Percentiles rank a stretch among this genome's conserved stretches.
These are phyloP conservation scores for Capsicum chinense DNA, from an alignment of 257 asterid species.

Conservation along the genomic window DNA sequence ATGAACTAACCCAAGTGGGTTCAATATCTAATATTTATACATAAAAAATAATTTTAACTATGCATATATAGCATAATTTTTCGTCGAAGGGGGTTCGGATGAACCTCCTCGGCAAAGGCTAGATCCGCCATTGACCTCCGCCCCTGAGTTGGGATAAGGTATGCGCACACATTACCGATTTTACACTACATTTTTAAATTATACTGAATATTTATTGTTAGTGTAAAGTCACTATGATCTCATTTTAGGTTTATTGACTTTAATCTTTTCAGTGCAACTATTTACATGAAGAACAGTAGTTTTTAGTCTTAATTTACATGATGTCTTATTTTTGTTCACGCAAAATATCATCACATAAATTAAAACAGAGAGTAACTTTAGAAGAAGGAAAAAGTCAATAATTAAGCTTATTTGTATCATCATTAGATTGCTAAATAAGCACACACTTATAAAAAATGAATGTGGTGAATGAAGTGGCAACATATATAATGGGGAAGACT, in stretches of 20 bases:
- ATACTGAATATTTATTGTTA: not conserved
- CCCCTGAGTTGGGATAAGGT: too few species aligned
- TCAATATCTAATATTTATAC: too few species aligned
- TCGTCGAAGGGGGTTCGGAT: too few species aligned
- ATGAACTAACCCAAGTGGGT: too few species aligned
- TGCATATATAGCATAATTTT: too few species aligned
- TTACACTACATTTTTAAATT: too few species aligned
- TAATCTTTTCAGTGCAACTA: not conserved
- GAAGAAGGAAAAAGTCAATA: not conserved
- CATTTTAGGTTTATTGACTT: not conserved
- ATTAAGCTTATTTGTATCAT: not conserved
- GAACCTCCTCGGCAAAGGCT: too few species aligned
- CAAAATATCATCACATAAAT: not conserved
- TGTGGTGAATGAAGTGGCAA: conserved; percentile 27
- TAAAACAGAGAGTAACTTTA: not conserved
- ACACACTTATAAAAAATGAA: not conserved
- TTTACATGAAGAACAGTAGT: not conserved
- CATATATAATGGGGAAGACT: conserved; percentile 35
- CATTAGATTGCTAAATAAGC: not conserved
- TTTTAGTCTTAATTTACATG: not conserved
- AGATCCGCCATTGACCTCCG: too few species aligned
- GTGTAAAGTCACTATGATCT: not conserved
- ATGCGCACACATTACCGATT: too few species aligned
- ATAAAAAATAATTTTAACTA: too few species aligned
- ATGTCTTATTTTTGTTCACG: not conserved